A percentile compares a stretch with the other conserved stretches of the same genome.
These are phyloP conservation scores for Fomitopsis pulvina DNA, from an alignment of 768 basidiomycete species.

Conservation along the genomic window DNA sequence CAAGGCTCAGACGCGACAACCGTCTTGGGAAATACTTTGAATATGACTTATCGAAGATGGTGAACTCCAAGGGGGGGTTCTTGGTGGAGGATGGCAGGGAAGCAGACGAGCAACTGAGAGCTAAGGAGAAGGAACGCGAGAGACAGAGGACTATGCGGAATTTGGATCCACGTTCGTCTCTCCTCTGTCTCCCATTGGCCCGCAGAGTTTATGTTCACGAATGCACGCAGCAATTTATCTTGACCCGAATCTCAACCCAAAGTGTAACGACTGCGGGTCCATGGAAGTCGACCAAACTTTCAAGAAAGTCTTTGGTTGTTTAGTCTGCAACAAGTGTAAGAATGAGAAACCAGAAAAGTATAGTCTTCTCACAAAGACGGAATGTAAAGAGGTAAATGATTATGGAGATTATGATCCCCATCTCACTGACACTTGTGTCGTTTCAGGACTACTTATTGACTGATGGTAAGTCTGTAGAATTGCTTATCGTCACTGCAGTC, in stretches of 20 bases:
- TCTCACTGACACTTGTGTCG: background rate
- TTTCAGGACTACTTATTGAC: constrained; percentile 88
- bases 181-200: background rate
- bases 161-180: constrained; percentile 60
- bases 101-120: constrained; percentile 63
- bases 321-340: constrained; percentile 88
- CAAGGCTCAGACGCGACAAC: constrained; percentile 62
- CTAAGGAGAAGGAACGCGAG: constrained; percentile 80
- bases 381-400: constrained; percentile 81
- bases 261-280: constrained; percentile 82
- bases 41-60: constrained; percentile 95
- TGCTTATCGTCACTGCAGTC: background rate
- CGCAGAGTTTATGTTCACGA: background rate
- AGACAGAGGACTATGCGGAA: constrained; percentile 69
- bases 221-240: constrained; percentile 53
- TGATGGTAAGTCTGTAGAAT: constrained; percentile 52
- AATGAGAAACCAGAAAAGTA: constrained; percentile 88
- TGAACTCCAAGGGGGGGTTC: constrained; percentile 95
- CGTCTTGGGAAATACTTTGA: constrained; percentile 91
- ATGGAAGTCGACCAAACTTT: constrained; percentile 83
- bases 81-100: constrained; percentile 85
- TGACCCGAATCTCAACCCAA: constrained; percentile 70
- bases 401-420: background rate
- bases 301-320: constrained; percentile 74
- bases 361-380: constrained; percentile 93